Evolutionary conservation across 441 rosid species (phyloP), one percentile per base, ranked within the genome.

Genomic region (Adansonia gregorii): DNA sequence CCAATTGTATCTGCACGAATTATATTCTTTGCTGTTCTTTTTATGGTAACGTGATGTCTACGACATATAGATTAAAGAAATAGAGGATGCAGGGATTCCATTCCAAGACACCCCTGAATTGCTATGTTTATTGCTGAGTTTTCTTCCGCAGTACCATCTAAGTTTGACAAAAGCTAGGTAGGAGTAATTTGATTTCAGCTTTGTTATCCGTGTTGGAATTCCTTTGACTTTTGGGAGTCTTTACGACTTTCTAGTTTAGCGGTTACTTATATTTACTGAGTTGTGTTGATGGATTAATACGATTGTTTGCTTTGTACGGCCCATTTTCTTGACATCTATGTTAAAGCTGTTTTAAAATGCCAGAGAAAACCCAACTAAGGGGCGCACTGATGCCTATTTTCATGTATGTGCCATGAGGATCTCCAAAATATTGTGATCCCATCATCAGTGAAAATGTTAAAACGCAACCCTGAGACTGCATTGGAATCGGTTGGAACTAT

Each of bases 401-500:
- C 22, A 65, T 85, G 81, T 52, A 83, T 93, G 85, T 86, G 88
- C 35, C 95, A 88, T 82, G 95, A 92, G 76, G 96, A 96, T 80
- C 89, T 96, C 80, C 97, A 92, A 82, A 87, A 82, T 78, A 81
- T 83, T 61, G 90, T 96, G 66, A 76, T 94, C 84, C 96, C 99
- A 22, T 85, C 98, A 74, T 89, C 91, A 8, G 84, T 90, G 65
- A 96, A 96, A 90, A 90, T 94, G 99, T 82, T 96, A 78, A 96
- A 92, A 86, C 98, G 99, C 79, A 96, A 96, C 84, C 98, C 98
- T 41, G 99, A 96, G 86, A 92, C 94, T 83, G 89, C 88, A 68
- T 77, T 96, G 83, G 99, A 96, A 80, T 83, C 99, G 2, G 90
- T 93, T 72, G 98, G 89, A 64, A 75, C 91, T 94, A 72, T 80